phyloP scores from a whole-genome alignment of 768 basidiomycete species.

The Amanita rimosa region DNA sequence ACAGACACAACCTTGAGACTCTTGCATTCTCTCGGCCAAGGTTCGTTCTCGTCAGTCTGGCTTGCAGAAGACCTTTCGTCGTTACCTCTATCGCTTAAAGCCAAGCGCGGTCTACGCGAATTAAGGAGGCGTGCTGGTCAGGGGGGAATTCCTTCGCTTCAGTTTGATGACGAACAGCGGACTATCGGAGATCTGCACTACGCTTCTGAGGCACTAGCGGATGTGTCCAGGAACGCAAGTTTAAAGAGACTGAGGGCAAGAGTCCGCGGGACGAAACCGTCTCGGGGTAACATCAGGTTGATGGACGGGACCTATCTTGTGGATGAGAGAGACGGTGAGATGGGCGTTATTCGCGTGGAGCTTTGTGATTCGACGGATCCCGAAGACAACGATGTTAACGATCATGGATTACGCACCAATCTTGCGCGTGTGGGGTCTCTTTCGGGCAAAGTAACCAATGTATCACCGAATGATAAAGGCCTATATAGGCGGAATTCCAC shows the following conservation, averaged over 20 bases:
- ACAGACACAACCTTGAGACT: constrained; percentile 32
- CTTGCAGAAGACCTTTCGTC: constrained; percentile 45
- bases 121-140: constrained; percentile 18
- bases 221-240: constrained; percentile 5
- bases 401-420: constrained; percentile 6
- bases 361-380: not conserved
- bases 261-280: constrained; percentile 15
- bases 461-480: not conserved
- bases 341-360: constrained; percentile 12
- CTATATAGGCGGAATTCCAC: not conserved
- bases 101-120: constrained; percentile 30
- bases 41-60: constrained; percentile 72
- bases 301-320: constrained; percentile 10
- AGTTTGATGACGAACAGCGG: not conserved
- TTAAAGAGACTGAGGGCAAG: constrained; percentile 17
- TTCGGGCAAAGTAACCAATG: constrained; percentile 8
- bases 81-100: constrained; percentile 30
- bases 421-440: constrained; percentile 7
- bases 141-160: constrained; percentile 1
- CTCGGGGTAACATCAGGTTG: constrained; percentile 12
- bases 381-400: not conserved
- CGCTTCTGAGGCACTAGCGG: not conserved
- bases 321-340: constrained; percentile 20
- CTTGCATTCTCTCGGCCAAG: constrained; percentile 47
- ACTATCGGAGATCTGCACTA: not conserved